Evolutionary conservation across 176 grass and related monocot genomes (phyloP).

Genomic region (Oropetium thomaeum): DNA sequence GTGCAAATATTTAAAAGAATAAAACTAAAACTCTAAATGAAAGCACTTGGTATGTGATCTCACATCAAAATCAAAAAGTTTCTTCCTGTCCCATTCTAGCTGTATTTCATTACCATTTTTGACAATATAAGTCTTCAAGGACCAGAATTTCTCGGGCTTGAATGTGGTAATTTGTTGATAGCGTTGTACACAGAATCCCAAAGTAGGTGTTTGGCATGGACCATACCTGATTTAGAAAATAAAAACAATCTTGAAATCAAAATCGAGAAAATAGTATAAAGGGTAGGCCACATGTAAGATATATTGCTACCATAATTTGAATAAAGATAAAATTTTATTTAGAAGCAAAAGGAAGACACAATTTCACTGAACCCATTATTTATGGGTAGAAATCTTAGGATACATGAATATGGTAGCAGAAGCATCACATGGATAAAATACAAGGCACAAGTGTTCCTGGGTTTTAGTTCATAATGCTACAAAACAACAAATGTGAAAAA

Average conservation of each 20-base stretch:
- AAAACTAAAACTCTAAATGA: constrained; percentile 13
- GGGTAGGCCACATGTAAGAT: background rate
- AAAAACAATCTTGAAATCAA: constrained; percentile 16
- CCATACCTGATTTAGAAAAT: constrained; percentile 69
- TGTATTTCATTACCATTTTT: constrained; percentile 80
- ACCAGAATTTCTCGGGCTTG: constrained; percentile 99
- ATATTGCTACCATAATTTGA: constrained; percentile 20
- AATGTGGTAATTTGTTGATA: constrained; percentile 95
- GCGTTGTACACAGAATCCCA: constrained; percentile 93
- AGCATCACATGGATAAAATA: background rate
- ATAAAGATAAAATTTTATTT: background rate
- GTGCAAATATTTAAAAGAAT: background rate
- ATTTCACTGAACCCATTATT: background rate
- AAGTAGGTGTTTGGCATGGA: constrained; percentile 94
- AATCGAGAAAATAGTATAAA: constrained; percentile 17
- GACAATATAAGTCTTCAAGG: constrained; percentile 73
- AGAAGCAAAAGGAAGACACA: background rate
- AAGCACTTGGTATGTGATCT: constrained; percentile 35
- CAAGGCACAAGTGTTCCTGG: background rate
- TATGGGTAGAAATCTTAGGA: background rate
- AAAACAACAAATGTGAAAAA: background rate
- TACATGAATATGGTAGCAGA: background rate
- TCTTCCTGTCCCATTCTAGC: constrained; percentile 85
- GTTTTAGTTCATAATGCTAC: background rate
- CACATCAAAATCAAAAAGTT: constrained; percentile 90